Base-by-base conservation (phyloP, 306 rosid genomes). In the Prunus mume region DNA sequence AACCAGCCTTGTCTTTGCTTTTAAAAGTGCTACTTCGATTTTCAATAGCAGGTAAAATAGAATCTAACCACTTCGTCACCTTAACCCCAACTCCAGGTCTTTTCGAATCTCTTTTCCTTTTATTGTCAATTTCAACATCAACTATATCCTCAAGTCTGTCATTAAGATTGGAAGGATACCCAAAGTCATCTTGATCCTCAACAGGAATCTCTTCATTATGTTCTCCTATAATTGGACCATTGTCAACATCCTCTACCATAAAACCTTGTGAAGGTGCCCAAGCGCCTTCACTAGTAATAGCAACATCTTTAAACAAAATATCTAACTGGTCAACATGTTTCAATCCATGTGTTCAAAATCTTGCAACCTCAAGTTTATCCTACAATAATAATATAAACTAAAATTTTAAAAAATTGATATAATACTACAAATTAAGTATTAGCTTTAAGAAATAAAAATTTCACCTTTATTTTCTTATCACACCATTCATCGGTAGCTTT, bases 251-350 rank as follows among this genome's bases (percentile, higher is more conserved):
- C 0, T 61, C 5, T 27, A 3, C 65, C 15, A 1, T 20, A 25
- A 69, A 50, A 49, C 61, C 62, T 47, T 69, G 74, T 22, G 74
- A 69, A 7, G 22, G 15, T 0, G 62, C 74, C 45, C 22, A 69
- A n/a, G 46, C 62, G 4, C 45, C 24, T 46, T 69, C 61, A 20
- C 61, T 41, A 2, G 22, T 69, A 0, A 47, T 43, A 18, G 0
- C 73, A 69, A 47, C 24, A 7, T 69, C 73, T 46, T 69, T 69
- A 13, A 69, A 69, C 22, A 69, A 51, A 49, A 69, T 22, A 20
- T 49, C 41, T 25, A 69, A 46, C 15, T 69, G 34, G 5, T 69
- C 58, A 14, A 12, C 58, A 49, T 69, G 49, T 47, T 17, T 45
- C 47, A 46, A 22, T 24, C 34, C 73, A 18, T 49, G n/a, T 19